Conservation (phyloP, 225 moss, liverwort and hornwort species). For the Marchantia polymorpha region DNA sequence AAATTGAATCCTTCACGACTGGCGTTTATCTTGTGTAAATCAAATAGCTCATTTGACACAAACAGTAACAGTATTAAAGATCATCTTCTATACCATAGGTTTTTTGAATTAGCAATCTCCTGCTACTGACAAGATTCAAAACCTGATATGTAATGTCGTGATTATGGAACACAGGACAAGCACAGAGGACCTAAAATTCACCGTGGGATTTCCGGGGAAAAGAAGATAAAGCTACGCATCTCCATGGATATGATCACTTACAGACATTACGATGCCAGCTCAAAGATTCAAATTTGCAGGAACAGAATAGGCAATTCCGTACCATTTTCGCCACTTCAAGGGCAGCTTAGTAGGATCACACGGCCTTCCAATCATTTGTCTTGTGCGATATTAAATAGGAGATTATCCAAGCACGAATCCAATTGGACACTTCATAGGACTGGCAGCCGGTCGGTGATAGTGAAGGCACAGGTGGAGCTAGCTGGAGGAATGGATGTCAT, state of each 20-base stretch:
- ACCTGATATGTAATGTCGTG: neutral
- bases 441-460: conserved; percentile 15
- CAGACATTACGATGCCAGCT: neutral
- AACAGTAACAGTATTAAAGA: neutral
- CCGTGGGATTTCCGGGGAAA: neutral
- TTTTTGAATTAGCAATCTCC: neutral
- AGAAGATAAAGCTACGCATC: neutral
- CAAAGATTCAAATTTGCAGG: neutral
- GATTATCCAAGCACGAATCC: neutral
- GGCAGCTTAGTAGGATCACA: neutral
- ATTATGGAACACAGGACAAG: conserved; percentile 15
- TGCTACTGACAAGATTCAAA: neutral
- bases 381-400: neutral
- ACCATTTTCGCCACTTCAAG: neutral
- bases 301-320: neutral
- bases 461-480: conserved; percentile 64
- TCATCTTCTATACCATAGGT: neutral
- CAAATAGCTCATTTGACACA: neutral
- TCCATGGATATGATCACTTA: too few species aligned
- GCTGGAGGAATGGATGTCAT: conserved; percentile 87
- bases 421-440: neutral
- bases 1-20: neutral
- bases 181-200: conserved; percentile 6
- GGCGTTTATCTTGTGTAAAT: neutral
- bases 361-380: conserved; percentile 19